Evolutionary conservation across 495 filamentous ascomycete species (phyloP).

Genomic region (Talaromyces proteolyticus): DNA sequence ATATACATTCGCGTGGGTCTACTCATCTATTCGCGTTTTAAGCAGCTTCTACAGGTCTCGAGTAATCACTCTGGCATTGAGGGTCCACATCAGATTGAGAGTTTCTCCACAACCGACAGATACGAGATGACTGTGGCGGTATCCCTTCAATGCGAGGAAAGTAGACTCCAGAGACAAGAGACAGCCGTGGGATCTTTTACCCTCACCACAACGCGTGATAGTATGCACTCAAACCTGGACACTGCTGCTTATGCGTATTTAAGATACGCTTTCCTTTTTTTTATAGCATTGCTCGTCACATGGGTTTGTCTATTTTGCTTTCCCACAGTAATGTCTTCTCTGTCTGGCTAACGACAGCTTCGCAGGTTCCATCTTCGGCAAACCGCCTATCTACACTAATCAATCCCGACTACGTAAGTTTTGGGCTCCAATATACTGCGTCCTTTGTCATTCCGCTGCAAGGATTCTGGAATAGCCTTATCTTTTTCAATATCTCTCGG

Average conservation of each 20-base stretch:
- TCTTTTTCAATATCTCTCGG: constrained; percentile 65
- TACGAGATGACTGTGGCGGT: constrained; percentile 35
- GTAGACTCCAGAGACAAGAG: neutral
- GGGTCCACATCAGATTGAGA: constrained; percentile 27
- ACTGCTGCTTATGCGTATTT: constrained; percentile 63
- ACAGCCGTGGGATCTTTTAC: neutral
- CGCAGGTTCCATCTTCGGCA: constrained; percentile 63
- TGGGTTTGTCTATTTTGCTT: constrained; percentile 46
- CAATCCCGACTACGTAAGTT: constrained; percentile 42
- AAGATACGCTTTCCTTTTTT: constrained; percentile 80
- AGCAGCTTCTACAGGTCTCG: constrained; percentile 30
- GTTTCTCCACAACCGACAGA: constrained; percentile 42
- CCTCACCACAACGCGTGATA: constrained; percentile 24
- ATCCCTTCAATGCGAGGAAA: neutral
- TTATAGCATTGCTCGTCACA: constrained; percentile 70
- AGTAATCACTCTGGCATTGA: constrained; percentile 14
- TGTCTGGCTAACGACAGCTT: neutral
- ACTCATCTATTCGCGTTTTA: constrained; percentile 56
- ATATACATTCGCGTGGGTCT: constrained; percentile 70
- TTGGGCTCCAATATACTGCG: constrained; percentile 60
- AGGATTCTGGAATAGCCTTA: constrained; percentile 80
- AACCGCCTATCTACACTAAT: constrained; percentile 70
- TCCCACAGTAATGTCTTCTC: neutral
- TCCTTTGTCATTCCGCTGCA: constrained; percentile 76
- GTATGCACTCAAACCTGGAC: neutral